Evolutionary conservation across 257 asterid genomes (phyloP).

Genomic region (Solanum habrochaites): DNA sequence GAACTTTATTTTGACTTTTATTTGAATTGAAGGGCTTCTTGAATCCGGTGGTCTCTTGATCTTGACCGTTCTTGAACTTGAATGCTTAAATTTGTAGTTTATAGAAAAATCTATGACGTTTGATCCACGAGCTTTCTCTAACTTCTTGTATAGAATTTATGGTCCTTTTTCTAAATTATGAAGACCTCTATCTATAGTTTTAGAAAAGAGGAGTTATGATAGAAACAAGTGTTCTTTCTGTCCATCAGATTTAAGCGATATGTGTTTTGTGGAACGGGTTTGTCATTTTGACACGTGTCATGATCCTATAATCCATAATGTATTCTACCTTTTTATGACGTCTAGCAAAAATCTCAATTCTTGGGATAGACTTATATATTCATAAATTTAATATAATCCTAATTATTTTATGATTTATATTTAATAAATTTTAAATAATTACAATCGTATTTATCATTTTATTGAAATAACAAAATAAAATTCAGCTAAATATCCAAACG

Average conservation of each 20-base stretch:
- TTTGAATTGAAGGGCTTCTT: too few relatives aligned
- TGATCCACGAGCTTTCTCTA: not conserved
- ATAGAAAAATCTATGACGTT: not conserved
- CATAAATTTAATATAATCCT: too few relatives aligned
- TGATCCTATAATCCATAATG: not conserved
- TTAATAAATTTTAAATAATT: too few relatives aligned
- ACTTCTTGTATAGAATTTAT: not conserved
- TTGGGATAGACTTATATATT: too few relatives aligned
- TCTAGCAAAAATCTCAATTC: too few relatives aligned
- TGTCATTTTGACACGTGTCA: not conserved
- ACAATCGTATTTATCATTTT: too few relatives aligned
- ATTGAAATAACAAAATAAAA: too few relatives aligned
- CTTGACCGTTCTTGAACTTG: not conserved
- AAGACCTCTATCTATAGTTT: not conserved
- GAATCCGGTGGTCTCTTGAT: not conserved
- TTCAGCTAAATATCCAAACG: too few relatives aligned
- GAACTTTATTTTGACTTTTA: not conserved
- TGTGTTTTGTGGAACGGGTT: not conserved
- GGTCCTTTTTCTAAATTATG: not conserved
- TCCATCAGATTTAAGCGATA: not conserved
- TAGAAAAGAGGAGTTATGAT: not conserved
- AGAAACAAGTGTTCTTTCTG: not conserved
- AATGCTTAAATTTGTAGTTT: not conserved
- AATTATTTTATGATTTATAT: too few relatives aligned
- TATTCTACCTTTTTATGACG: too few relatives aligned